phyloP scores from a whole-genome alignment of 805 yeast species.

The Myxozyma melibiosi region DNA sequence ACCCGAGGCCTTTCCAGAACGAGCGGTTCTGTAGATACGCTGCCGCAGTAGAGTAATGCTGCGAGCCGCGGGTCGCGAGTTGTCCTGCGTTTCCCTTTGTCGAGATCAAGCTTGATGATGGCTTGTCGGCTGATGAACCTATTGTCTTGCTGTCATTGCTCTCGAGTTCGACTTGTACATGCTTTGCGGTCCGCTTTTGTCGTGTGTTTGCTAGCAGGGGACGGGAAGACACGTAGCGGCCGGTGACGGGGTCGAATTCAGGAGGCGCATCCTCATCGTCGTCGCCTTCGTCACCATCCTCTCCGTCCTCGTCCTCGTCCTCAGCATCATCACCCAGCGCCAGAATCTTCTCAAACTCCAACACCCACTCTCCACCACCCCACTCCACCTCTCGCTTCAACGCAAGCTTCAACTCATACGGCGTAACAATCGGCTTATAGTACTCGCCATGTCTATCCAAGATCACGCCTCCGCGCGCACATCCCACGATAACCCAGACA shows the following conservation, averaged over 20 bases:
- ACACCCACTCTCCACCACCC: conserved; percentile 87
- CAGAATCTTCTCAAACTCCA: conserved; percentile 68
- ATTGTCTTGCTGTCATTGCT: too few species aligned
- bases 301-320: conserved; percentile 35
- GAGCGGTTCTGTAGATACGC: conserved; percentile 64
- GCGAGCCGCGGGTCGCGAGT: conserved; percentile 69
- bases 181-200: conserved; percentile 61
- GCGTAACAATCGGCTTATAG: conserved; percentile 89
- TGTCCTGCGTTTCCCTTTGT: conserved; percentile 50
- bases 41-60: conserved; percentile 80
- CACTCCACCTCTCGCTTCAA: conserved; percentile 73
- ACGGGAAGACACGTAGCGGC: conserved; percentile 67
- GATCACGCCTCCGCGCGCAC: conserved; percentile 91
- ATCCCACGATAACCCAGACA: conserved; percentile 92
- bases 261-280: conserved; percentile 61
- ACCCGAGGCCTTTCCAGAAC: conserved; percentile 87
- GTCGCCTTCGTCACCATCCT: conserved; percentile 41
- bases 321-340: conserved; percentile 35
- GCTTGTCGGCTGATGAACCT: too few species aligned
- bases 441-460: conserved; percentile 78
- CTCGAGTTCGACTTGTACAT: conserved; percentile 62
- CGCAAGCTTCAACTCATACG: conserved; percentile 85
- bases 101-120: conserved; percentile 17
- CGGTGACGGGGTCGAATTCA: conserved; percentile 86
- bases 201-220: conserved; percentile 59